A percentile compares a stretch with the other conserved stretches of the same genome.
Evolutionary conservation across 2,329 filamentous ascomycete genomes (phyloP).

Genomic region (Gaeumannomyces tritici): DNA sequence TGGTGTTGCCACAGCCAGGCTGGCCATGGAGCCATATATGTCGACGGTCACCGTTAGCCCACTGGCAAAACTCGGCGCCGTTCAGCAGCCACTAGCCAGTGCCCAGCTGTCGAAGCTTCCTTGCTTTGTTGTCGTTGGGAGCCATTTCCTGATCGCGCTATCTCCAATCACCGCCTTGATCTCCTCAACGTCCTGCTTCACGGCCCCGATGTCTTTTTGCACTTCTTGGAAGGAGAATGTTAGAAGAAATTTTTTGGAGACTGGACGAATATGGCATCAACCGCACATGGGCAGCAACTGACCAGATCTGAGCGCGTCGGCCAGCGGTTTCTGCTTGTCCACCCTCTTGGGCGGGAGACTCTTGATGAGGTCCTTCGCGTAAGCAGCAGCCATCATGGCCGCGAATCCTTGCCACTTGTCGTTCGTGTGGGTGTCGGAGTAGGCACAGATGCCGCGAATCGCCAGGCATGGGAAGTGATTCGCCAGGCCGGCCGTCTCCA

Average conservation of each 20-base stretch:
- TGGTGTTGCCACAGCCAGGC: not conserved
- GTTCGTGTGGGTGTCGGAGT: slow-evolving; percentile 18
- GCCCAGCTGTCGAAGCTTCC: not conserved
- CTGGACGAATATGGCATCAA: no score
- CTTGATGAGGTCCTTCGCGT: slow-evolving; percentile 8
- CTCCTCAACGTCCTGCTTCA: no score
- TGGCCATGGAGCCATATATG: not conserved
- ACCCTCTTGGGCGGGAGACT: no score
- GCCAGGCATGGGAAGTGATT: not conserved
- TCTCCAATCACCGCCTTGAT: no score
- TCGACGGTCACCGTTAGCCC: no score
- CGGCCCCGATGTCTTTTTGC: no score
- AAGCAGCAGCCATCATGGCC: slow-evolving; percentile 15
- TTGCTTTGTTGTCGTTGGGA: not conserved
- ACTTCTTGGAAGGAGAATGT: no score
- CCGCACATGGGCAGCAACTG: no score
- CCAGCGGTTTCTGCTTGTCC: no score
- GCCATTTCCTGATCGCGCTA: no score
- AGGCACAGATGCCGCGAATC: slow-evolving; percentile 9
- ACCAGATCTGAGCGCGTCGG: no score
- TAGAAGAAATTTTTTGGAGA: no score
- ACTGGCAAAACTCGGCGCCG: not conserved
- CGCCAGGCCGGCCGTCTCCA: slow-evolving; percentile 11
- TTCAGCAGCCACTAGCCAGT: not conserved
- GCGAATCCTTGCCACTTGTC: slow-evolving; percentile 15